A percentile compares a stretch with the other conserved stretches of the same genome.
These are phyloP conservation scores for Ochetophila trinervis DNA, from an alignment of 306 rosid genomes.

Conservation along the genomic window DNA sequence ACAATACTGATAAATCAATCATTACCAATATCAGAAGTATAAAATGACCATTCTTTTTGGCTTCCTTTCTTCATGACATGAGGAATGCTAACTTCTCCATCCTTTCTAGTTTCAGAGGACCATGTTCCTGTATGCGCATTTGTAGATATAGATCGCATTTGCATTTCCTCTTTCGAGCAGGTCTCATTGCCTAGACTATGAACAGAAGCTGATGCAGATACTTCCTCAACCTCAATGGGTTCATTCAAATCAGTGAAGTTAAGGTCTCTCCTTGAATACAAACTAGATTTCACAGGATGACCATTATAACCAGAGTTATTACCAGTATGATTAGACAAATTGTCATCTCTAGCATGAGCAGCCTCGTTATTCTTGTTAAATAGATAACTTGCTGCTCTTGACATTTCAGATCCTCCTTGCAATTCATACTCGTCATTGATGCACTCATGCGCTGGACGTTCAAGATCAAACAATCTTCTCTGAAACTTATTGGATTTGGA, in stretches of 20 bases:
- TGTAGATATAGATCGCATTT: conserved; percentile 9
- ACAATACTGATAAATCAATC: neutral
- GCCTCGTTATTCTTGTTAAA: conserved; percentile 7
- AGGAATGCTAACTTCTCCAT: conserved; percentile 8
- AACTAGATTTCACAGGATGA: conserved; percentile 11
- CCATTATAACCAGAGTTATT: neutral
- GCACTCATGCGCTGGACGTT: conserved; percentile 32
- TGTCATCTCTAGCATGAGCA: neutral
- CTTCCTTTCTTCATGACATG: neutral
- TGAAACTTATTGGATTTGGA: conserved; percentile 12
- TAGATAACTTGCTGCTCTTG: conserved; percentile 2
- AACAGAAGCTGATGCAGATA: conserved; percentile 13
- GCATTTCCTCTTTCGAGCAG: conserved; percentile 3
- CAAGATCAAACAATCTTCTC: conserved; percentile 36
- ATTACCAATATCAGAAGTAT: conserved; percentile 24
- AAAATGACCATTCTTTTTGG: conserved; percentile 11
- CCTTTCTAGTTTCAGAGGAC: conserved; percentile 7
- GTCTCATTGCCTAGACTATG: neutral
- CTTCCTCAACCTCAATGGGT: conserved; percentile 23
- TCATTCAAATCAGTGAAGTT: conserved; percentile 25
- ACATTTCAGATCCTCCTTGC: conserved; percentile 3
- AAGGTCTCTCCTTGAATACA: conserved; percentile 9
- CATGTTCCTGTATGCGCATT: conserved; percentile 14
- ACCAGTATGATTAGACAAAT: neutral
- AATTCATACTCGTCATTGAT: conserved; percentile 19